These are phyloP conservation scores for Zasmidium angulare DNA, from an alignment of 2,329 filamentous ascomycete species.

Conservation along the genomic window DNA sequence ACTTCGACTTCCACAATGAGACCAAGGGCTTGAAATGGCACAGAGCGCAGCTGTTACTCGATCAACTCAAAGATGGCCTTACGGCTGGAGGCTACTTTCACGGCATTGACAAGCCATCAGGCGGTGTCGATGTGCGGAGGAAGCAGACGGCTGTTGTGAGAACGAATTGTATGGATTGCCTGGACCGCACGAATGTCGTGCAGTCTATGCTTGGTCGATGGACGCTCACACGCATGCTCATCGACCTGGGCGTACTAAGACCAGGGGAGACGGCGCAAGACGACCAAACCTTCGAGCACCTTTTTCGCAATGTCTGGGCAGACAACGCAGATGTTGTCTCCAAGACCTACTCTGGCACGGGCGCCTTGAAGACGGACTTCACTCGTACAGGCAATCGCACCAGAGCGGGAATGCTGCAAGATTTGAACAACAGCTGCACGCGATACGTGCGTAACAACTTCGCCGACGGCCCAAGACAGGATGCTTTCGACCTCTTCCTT, in stretches of 20 bases:
- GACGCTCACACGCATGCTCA: constrained; percentile 84
- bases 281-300: constrained; percentile 76
- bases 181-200: constrained; percentile 96
- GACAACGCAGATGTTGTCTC: constrained; percentile 97
- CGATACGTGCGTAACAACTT: constrained; percentile 95
- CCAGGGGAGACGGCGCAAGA: constrained; percentile 76
- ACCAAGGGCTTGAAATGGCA: constrained; percentile 95
- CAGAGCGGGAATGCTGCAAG: constrained; percentile 78
- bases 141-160: constrained; percentile 87
- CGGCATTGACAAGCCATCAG: constrained; percentile 80
- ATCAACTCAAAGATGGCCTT: constrained; percentile 75
- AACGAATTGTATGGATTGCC: constrained; percentile 99
- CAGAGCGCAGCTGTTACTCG: constrained; percentile 80
- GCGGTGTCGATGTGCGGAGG: constrained; percentile 74
- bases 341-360: constrained; percentile 89
- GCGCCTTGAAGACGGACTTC: constrained; percentile 96
- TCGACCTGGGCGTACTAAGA: constrained; percentile 75
- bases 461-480: constrained; percentile 86
- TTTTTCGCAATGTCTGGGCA: constrained; percentile 98
- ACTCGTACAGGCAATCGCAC: constrained; percentile 91
- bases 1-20: constrained; percentile 98
- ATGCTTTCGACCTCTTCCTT: constrained; percentile 92
- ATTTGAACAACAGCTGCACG: constrained; percentile 82
- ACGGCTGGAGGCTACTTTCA: constrained; percentile 87
- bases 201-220: constrained; percentile 94